A percentile compares a stretch with the other conserved stretches of the same genome.
Conservation (phyloP, 225 moss, liverwort and hornwort species). For the Polytrichum formosum region DNA sequence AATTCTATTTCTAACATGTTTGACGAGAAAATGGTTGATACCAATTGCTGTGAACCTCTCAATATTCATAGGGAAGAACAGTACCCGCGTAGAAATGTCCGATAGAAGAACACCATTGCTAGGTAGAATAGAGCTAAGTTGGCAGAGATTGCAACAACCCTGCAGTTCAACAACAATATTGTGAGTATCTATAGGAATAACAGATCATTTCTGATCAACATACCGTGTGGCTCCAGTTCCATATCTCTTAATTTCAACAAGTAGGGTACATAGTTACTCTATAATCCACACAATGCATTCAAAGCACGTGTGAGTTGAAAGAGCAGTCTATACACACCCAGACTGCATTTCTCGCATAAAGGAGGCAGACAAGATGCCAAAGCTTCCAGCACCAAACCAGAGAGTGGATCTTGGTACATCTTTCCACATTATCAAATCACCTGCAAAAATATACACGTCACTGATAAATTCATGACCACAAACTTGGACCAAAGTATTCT, state of each 20-base stretch:
- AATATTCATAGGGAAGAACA: neutral
- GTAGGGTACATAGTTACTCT: too few species aligned
- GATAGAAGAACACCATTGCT: slow-evolving; percentile 75
- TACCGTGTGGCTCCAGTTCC: too few species aligned
- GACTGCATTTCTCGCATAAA: slow-evolving; percentile 72
- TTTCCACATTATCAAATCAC: slow-evolving; percentile 92
- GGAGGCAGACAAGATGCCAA: slow-evolving; percentile 82
- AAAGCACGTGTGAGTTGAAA: too few species aligned
- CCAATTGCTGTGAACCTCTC: neutral
- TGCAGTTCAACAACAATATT: slow-evolving; percentile 18
- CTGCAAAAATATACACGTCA: slow-evolving; percentile 30
- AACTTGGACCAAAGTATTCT: neutral
- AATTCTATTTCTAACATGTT: too few species aligned
- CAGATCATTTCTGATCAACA: too few species aligned
- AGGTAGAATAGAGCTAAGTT: slow-evolving; percentile 80
- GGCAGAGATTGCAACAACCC: slow-evolving; percentile 70
- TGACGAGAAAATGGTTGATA: slow-evolving; percentile 2
- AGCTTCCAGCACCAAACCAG: slow-evolving; percentile 90
- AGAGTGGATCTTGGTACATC: slow-evolving; percentile 85
- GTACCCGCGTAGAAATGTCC: slow-evolving; percentile 86
- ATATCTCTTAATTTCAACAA: too few species aligned
- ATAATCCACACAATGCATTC: too few species aligned
- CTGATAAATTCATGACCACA: neutral
- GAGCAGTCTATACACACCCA: slow-evolving; percentile 46
- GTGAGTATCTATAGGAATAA: neutral